Evolutionary conservation across 495 filamentous ascomycete genomes (phyloP), one percentile per base, ranked within the genome.

Genomic region (Darksidea phi): DNA sequence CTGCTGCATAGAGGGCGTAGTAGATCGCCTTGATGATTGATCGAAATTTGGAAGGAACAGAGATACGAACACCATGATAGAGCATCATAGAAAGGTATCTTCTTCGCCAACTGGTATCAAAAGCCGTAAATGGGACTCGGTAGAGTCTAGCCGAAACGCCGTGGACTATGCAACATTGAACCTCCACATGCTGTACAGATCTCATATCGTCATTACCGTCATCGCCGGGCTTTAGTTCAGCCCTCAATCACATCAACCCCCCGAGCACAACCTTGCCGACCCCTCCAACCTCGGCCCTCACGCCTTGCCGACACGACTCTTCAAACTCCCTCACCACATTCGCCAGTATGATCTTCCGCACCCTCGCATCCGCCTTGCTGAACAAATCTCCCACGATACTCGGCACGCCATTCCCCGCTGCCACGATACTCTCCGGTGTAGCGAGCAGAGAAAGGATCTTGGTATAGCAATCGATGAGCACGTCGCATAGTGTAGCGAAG

Each of bases 401-500:
- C 4, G 64, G 54, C 17, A 53, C 47, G 48, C 46, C 70, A 13
- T 34, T 45, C 5, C 62, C 62, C 1, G 62, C 72, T 0, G 81
- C 78, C 7, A 70, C 74, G 56, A 90, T 90, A 43, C 85, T 78
- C 2, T 82, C 77, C 1, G 91, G 84, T 0, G 82, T 80, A 25
- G 84, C 77, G 41, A 97, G 77, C 48, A 97, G 77, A 20, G 74
- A 76, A 68, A 93, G 76, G 20, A 97, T 83, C 32, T 86, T 81
- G 48, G 85, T 84, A 74, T 99, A 99, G 67, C 85, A 89, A 67
- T 97, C 94, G 63, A 96, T 95, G 57, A 99, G 75, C 1, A 95
- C 89, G 72, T 99, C 95, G 75, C 94, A 97, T 23, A 99, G 78
- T 8, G 94, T 97, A n/a, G 91, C 88, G 73, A 97, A 97, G 0